A percentile compares a stretch with the other conserved stretches of the same genome.
Evolutionary conservation across 257 asterid species (phyloP).

Genomic region (Solanum chiquidenum): DNA sequence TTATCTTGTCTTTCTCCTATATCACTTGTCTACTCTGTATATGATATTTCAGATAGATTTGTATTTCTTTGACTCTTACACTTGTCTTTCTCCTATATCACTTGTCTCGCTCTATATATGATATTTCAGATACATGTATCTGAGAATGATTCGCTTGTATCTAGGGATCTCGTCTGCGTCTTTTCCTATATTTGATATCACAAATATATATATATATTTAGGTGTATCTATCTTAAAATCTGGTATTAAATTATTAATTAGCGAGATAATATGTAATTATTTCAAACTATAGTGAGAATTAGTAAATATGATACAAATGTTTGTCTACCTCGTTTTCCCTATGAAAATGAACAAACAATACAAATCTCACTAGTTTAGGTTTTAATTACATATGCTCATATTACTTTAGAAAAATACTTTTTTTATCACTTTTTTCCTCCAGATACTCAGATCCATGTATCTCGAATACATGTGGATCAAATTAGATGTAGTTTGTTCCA

Average conservation of each 20-base stretch:
- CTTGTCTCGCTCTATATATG: too few relatives aligned
- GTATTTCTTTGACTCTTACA: too few relatives aligned
- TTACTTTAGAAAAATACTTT: not conserved
- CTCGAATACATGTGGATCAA: not conserved
- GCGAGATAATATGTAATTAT: too few relatives aligned
- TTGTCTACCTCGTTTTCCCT: not conserved
- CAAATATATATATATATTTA: not conserved
- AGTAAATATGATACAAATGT: not conserved
- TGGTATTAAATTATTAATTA: too few relatives aligned
- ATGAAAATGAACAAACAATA: not conserved
- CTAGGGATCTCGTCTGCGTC: not conserved
- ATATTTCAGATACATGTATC: not conserved
- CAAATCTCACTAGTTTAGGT: not conserved
- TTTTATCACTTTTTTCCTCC: not conserved
- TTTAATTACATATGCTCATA: not conserved
- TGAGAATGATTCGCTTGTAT: not conserved
- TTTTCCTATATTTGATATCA: not conserved
- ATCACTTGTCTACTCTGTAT: too few relatives aligned
- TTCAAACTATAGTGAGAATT: not conserved
- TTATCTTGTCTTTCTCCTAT: not conserved
- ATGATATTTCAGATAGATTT: rapidly evolving
- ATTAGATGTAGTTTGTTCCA: not conserved
- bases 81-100: not conserved
- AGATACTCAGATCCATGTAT: not conserved
- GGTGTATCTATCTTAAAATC: not conserved